phyloP scores from a whole-genome alignment of 768 basidiomycete genomes.

The Lentinula lateritia region DNA sequence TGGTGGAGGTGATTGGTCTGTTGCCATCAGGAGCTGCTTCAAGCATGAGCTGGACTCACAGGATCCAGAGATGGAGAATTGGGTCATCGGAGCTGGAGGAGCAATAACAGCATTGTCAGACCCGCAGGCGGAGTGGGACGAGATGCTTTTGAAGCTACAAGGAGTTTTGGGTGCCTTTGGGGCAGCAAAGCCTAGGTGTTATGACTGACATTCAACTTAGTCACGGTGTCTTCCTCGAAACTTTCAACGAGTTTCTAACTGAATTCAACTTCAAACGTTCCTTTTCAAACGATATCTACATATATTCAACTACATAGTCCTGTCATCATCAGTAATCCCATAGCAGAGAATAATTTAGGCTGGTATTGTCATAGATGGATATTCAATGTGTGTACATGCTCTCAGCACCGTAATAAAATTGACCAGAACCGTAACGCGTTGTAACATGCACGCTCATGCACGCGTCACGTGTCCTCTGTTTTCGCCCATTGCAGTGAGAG shows the following conservation, averaged over 20 bases:
- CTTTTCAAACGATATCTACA: background rate
- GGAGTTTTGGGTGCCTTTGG: conserved; percentile 69
- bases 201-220: background rate
- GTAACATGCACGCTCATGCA: background rate
- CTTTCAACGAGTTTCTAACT: background rate
- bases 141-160: conserved; percentile 83
- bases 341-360: no score
- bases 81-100: conserved; percentile 89
- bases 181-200: conserved; percentile 16
- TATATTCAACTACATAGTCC: background rate
- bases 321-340: background rate
- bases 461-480: background rate
- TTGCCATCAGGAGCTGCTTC: conserved; percentile 91
- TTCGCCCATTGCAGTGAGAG: background rate
- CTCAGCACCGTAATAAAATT: no score
- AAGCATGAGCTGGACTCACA: conserved; percentile 40
- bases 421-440: no score
- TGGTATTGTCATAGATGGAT: no score
- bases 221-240: background rate
- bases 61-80: conserved; percentile 40
- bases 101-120: conserved; percentile 93
- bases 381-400: no score
- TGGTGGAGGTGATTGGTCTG: conserved; percentile 88
- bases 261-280: conserved; percentile 5
- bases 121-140: conserved; percentile 86